phyloP scores from a whole-genome alignment of 208 protist genomes.

The Trypanosoma boissoni region DNA sequence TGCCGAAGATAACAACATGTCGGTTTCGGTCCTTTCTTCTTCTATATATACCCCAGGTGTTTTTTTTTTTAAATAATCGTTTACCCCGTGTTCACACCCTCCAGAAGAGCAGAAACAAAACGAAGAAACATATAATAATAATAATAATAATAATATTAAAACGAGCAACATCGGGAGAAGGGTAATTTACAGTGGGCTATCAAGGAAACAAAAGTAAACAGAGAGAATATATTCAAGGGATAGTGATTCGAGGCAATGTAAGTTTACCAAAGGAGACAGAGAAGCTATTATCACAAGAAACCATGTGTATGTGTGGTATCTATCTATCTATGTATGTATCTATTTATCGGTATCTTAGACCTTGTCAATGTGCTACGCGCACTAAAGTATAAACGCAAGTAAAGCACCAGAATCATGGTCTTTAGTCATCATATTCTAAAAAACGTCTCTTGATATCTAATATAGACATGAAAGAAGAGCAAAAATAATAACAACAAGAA shows the following conservation, averaged over 20 bases:
- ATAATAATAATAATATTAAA: not conserved
- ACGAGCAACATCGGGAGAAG: not conserved
- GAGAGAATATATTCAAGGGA: too few species aligned
- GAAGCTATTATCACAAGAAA: too few species aligned
- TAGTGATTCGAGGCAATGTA: too few species aligned
- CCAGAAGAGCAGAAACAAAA: slow-evolving; percentile 8
- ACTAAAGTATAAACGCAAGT: slow-evolving; percentile 15
- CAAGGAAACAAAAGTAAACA: too few species aligned
- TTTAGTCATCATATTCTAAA: slow-evolving; percentile 8
- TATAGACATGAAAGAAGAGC: not conserved
- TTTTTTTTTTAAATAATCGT: not conserved
- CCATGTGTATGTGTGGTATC: too few species aligned
- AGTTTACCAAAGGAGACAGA: too few species aligned
- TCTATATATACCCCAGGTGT: too few species aligned
- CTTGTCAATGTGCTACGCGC: slow-evolving; percentile 27
- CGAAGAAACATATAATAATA: slow-evolving; percentile 4
- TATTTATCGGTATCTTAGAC: slow-evolving; percentile 17
- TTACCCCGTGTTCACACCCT: not conserved
- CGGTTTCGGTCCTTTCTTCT: not conserved
- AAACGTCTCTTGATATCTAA: not conserved
- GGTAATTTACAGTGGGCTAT: not conserved
- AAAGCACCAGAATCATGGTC: slow-evolving; percentile 32
- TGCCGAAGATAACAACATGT: too few species aligned
- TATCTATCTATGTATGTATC: not conserved
- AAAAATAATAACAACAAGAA: not conserved